Base-by-base conservation (phyloP, 768 basidiomycete species). In the Cyathus striatus region DNA sequence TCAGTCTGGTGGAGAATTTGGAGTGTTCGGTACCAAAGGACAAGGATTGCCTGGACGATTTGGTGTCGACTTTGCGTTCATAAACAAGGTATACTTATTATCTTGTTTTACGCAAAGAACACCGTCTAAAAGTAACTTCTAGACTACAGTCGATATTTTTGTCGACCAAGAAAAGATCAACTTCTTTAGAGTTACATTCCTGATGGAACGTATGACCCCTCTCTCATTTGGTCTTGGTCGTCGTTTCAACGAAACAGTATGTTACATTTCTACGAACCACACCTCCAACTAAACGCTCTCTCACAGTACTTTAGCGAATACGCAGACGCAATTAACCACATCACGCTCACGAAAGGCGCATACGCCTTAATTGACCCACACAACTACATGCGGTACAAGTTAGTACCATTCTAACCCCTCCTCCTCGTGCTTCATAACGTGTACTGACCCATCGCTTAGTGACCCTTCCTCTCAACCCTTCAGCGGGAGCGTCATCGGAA, bases 351-450 rank as follows among this genome's bases (percentile, higher is more conserved):
- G 1, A 71, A 73, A 48, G 67, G 64, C 9, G 69, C 62, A 17
- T 72, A 70, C 37, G 69, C 70, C 0, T 46, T 73, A 17, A 49
- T 73, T 37, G 72, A 73, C 44, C 69, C 71, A 6, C 71, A 72
- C 47, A 73, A 72, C 45, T 72, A 73, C 43, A 73, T 73, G 72
- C 61, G 70, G 41, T 72, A 70, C 59, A 71, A 71, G 71, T 72
- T 38, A 36, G 57, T 22, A n/a, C n/a, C n/a, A n/a, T n/a, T n/a
- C n/a, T n/a, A n/a, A n/a, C n/a, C n/a, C n/a, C n/a, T n/a, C n/a
- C n/a, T n/a, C n/a, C n/a, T n/a, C n/a, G n/a, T n/a, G n/a, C n/a
- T n/a, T n/a, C n/a, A n/a, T n/a, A n/a, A n/a, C n/a, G n/a, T n/a
- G n/a, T n/a, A n/a, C n/a, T n/a, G n/a, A n/a, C n/a, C n/a, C n/a